Conservation (phyloP, 176 grass and related monocot species). For the Guadua angustifolia region DNA sequence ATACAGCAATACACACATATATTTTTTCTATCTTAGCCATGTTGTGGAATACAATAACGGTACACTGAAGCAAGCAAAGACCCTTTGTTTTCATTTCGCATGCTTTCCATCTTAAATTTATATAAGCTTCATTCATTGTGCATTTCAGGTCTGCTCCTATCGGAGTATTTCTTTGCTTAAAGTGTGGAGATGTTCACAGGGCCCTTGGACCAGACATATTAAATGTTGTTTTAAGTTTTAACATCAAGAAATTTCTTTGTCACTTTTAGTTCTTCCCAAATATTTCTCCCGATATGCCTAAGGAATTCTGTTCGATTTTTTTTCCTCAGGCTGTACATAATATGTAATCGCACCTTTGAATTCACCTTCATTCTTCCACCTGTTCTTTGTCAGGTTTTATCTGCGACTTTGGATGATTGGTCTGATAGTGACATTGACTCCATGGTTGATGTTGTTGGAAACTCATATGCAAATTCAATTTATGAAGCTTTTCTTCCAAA, state of each 20-base stretch:
- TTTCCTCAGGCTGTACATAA: constrained; percentile 18
- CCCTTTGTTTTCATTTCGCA: constrained; percentile 38
- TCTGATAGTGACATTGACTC: constrained; percentile 85
- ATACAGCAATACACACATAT: neutral
- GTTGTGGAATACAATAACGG: neutral
- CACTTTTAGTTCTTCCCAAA: constrained; percentile 3
- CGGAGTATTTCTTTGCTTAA: constrained; percentile 98
- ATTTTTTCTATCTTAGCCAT: constrained; percentile 23
- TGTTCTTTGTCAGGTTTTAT: constrained; percentile 75
- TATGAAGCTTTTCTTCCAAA: constrained; percentile 97
- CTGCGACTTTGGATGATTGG: constrained; percentile 96
- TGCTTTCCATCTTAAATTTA: constrained; percentile 22
- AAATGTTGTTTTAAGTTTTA: constrained; percentile 59
- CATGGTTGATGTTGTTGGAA: constrained; percentile 95
- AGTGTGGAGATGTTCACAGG: constrained; percentile 97
- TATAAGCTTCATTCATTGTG: constrained; percentile 11
- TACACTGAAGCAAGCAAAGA: constrained; percentile 16
- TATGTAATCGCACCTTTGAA: constrained; percentile 27
- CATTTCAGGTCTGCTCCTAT: constrained; percentile 88
- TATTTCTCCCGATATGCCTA: constrained; percentile 13
- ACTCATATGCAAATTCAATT: constrained; percentile 99
- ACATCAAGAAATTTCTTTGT: constrained; percentile 17
- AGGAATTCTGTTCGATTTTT: constrained; percentile 1
- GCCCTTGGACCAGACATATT: constrained; percentile 86
- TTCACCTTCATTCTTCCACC: constrained; percentile 30